Evolutionary conservation across 495 filamentous ascomycete genomes (phyloP).

Genomic region (Penicillium nucicola): DNA sequence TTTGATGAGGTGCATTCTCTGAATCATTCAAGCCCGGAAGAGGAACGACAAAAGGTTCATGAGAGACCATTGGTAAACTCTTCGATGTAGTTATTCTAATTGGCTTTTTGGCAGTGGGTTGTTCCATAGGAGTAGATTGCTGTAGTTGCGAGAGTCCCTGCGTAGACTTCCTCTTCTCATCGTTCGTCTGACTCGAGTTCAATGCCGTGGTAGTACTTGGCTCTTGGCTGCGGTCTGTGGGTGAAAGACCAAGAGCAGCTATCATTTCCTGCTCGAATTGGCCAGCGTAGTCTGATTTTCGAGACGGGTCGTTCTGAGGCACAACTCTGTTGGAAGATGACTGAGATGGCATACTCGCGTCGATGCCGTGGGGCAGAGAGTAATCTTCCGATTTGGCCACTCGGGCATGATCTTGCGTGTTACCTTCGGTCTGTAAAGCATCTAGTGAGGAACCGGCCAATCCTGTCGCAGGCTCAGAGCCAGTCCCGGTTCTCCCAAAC

Average conservation of each 20-base stretch:
- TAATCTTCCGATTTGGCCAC: constrained; percentile 4
- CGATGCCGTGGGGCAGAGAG: neutral
- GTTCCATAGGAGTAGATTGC: neutral
- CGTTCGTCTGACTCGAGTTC: neutral
- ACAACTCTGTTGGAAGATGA: neutral
- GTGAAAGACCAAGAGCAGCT: constrained; percentile 24
- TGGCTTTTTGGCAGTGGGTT: neutral
- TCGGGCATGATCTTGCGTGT: constrained; percentile 8
- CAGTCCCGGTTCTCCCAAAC: constrained; percentile 7
- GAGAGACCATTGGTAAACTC: neutral
- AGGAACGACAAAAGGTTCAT: constrained; percentile 1
- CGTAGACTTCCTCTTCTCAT: neutral
- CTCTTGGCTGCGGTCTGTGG: constrained; percentile 9
- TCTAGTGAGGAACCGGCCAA: constrained; percentile 1
- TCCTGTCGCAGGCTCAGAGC: neutral
- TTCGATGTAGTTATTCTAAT: neutral
- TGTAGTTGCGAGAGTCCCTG: neutral
- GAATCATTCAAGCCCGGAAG: neutral
- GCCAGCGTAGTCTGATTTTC: constrained; percentile 1
- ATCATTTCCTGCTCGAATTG: constrained; percentile 26
- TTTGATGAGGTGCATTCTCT: neutral
- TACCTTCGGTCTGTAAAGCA: constrained; percentile 3
- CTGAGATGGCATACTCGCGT: neutral
- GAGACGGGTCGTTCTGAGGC: neutral
- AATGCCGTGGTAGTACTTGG: neutral